These are phyloP conservation scores for Marasmius oreades DNA, from an alignment of 1,284 basidiomycete species.

Conservation along the genomic window DNA sequence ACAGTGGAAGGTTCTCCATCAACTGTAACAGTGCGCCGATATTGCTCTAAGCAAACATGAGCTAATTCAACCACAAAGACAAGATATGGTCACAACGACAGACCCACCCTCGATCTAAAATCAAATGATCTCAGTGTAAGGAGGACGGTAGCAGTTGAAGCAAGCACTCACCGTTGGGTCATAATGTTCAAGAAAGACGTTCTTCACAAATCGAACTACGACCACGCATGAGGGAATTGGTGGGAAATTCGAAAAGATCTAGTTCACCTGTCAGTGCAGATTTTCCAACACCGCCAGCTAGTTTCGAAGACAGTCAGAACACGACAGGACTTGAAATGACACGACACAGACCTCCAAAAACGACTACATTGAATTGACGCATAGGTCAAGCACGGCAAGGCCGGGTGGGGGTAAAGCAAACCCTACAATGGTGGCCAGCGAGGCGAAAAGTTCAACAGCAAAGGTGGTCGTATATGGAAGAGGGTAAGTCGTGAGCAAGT, in stretches of 20 bases:
- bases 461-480: constrained; percentile 1
- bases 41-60: constrained; percentile 49
- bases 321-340: constrained; percentile 4
- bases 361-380: constrained; percentile 71
- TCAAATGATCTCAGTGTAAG: neutral
- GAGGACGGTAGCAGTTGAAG: neutral
- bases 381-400: constrained; percentile 30
- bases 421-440: neutral
- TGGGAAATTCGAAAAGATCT: neutral
- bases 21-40: constrained; percentile 56
- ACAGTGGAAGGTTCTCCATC: constrained; percentile 59
- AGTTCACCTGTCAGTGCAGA: constrained; percentile 59
- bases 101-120: constrained; percentile 11
- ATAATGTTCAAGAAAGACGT: constrained; percentile 73
- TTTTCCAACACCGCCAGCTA: constrained; percentile 83
- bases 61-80: constrained; percentile 4
- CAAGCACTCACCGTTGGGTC: constrained; percentile 67
- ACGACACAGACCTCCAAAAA: constrained; percentile 62
- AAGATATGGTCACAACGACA: neutral
- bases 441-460: neutral
- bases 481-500: neutral
- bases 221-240: neutral
- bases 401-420: neutral
- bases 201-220: constrained; percentile 20
- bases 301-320: constrained; percentile 12